A percentile compares a stretch with the other conserved stretches of the same genome.
phyloP scores from a whole-genome alignment of 2,329 filamentous ascomycete genomes.

The Pseudogymnoascus sp. region DNA sequence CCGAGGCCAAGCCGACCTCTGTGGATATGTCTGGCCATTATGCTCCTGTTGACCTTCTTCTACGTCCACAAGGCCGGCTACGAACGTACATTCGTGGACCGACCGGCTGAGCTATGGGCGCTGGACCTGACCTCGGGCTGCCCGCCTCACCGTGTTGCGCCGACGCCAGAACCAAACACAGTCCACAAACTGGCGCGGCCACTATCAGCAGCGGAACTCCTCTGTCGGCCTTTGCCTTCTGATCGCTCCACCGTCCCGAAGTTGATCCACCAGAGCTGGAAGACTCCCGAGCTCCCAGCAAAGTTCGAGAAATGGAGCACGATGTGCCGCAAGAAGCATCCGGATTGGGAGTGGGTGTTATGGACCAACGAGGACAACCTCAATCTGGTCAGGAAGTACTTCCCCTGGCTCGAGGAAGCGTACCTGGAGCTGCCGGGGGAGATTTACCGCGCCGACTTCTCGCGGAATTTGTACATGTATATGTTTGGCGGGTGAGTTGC shows the following conservation, averaged over 20 bases:
- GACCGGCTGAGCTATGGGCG: background rate
- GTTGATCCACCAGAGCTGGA: background rate
- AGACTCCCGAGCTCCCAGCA: background rate
- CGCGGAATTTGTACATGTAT: slow-evolving; percentile 30
- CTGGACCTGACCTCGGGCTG: background rate
- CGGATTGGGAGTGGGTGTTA: slow-evolving; percentile 31
- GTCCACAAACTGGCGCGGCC: background rate
- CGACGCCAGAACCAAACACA: background rate
- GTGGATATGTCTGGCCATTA: background rate
- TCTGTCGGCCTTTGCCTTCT: background rate
- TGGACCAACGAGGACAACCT: slow-evolving; percentile 33
- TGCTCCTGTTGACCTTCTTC: background rate
- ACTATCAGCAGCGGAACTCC: background rate
- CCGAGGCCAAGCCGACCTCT: background rate
- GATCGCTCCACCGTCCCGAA: background rate
- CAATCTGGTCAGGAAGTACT: slow-evolving; percentile 27
- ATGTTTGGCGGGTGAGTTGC: slow-evolving; percentile 29
- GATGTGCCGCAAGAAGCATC: slow-evolving; percentile 26
- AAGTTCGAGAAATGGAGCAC: slow-evolving; percentile 24
- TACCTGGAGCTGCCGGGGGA: background rate
- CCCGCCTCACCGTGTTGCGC: background rate
- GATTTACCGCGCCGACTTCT: background rate
- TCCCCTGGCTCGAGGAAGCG: slow-evolving; percentile 27
- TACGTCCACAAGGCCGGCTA: background rate
- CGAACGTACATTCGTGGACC: background rate